Evolutionary conservation across 2,329 filamentous ascomycete genomes (phyloP).

Genomic region (Neofusicoccum sp.): DNA sequence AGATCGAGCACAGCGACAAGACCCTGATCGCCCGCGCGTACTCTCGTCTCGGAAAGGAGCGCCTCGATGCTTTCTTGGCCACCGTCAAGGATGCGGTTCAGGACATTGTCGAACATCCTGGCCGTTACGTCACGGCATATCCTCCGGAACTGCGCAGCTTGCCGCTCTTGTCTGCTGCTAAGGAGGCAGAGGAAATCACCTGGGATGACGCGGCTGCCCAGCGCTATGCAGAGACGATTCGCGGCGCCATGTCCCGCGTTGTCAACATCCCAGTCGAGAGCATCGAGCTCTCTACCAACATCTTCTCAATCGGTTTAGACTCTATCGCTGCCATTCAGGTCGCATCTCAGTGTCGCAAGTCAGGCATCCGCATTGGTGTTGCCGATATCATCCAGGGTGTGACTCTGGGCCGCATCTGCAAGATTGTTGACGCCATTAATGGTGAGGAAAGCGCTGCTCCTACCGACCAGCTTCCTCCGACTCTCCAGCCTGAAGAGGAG

Average conservation of each 20-base stretch:
- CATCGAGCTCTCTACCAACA: slow-evolving; percentile 17
- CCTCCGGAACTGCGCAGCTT: slow-evolving; percentile 5
- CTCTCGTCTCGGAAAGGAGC: slow-evolving; percentile 8
- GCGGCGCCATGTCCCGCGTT: slow-evolving; percentile 12
- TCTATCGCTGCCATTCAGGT: slow-evolving; percentile 19
- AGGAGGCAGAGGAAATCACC: neutral
- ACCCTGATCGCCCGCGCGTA: slow-evolving; percentile 4
- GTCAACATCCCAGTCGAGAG: slow-evolving; percentile 7
- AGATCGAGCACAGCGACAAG: slow-evolving; percentile 13
- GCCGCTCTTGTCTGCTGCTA: neutral
- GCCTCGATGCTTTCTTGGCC: slow-evolving; percentile 12
- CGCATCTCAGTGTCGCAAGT: slow-evolving; percentile 10
- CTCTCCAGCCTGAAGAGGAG: neutral
- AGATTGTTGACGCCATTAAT: neutral
- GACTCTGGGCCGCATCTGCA: slow-evolving; percentile 16
- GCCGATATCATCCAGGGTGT: slow-evolving; percentile 17
- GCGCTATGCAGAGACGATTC: slow-evolving; percentile 14
- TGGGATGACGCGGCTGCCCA: slow-evolving; percentile 16
- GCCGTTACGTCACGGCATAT: slow-evolving; percentile 9
- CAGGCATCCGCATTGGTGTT: slow-evolving; percentile 13
- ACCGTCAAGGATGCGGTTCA: slow-evolving; percentile 10
- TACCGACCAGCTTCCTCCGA: neutral
- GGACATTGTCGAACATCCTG: slow-evolving; percentile 16
- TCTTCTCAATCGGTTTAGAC: slow-evolving; percentile 18
- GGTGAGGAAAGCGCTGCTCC: neutral